These are phyloP conservation scores for Gymnopilus dilepis DNA, from an alignment of 768 basidiomycete genomes.

Conservation along the genomic window DNA sequence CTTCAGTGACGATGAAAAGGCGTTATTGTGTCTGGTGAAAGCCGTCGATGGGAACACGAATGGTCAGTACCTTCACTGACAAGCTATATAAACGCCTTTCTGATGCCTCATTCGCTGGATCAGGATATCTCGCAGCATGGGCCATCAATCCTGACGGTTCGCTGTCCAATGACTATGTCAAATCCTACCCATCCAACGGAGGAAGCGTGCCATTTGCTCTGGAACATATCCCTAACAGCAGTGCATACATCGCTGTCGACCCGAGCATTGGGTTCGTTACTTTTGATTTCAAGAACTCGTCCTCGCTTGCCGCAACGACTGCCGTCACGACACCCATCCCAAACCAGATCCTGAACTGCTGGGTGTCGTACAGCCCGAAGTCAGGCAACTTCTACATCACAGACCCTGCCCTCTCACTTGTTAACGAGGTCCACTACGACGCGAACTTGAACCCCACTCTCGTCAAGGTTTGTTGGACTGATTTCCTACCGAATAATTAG, in stretches of 20 bases:
- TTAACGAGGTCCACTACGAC: not conserved
- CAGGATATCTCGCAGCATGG: conserved; percentile 2
- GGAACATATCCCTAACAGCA: not conserved
- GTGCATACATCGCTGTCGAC: not conserved
- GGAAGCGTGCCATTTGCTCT: not conserved
- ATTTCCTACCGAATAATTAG: not conserved
- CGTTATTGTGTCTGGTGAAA: conserved; percentile 53
- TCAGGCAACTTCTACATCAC: not conserved
- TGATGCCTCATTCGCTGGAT: no score
- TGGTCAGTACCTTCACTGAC: not conserved
- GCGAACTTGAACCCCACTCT: not conserved
- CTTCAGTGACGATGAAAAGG: conserved; percentile 48
- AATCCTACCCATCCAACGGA: not conserved
- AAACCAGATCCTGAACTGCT: not conserved
- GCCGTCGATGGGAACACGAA: conserved; percentile 29
- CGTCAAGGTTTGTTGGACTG: not conserved
- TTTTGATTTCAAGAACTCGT: not conserved
- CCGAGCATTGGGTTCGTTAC: not conserved
- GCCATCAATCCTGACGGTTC: not conserved
- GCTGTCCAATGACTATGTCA: not conserved
- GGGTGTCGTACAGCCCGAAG: not conserved
- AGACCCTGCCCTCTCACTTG: not conserved
- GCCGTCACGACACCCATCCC: not conserved
- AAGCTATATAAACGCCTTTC: no score
- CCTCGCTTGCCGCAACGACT: not conserved